Conservation (phyloP, 2,329 filamentous ascomycete genomes). For the Paecilomyces formosus region DNA sequence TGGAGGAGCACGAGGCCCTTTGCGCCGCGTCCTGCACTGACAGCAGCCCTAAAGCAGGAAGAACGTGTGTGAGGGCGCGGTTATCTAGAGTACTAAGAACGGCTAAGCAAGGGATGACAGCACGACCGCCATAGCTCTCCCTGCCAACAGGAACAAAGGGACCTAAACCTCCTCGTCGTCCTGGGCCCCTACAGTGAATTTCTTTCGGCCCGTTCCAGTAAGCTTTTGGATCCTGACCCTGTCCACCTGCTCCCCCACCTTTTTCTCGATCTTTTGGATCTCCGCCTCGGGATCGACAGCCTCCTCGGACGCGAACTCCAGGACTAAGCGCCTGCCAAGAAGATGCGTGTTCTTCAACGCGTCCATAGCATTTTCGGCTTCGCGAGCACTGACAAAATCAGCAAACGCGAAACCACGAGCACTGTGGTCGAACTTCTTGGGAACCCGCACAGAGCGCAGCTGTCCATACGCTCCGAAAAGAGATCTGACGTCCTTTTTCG, state of each 20-base stretch:
- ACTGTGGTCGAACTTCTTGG: constrained; percentile 85
- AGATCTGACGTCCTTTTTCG: constrained; percentile 82
- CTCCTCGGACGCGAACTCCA: constrained; percentile 87
- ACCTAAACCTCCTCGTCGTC: constrained; percentile 53
- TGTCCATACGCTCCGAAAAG: constrained; percentile 88
- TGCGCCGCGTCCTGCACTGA: constrained; percentile 8
- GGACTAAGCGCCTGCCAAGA: constrained; percentile 76
- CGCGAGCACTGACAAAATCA: constrained; percentile 84
- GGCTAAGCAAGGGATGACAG: constrained; percentile 27
- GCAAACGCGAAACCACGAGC: constrained; percentile 95
- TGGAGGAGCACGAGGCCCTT: constrained; percentile 19
- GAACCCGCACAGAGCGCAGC: constrained; percentile 83
- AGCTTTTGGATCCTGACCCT: constrained; percentile 86
- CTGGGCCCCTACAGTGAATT: constrained; percentile 71
- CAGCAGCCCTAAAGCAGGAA: constrained; percentile 10
- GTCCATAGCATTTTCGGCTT: constrained; percentile 85
- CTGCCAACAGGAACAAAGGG: constrained; percentile 24
- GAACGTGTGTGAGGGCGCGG: constrained; percentile 29
- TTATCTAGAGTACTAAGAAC: constrained; percentile 13
- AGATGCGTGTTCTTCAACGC: constrained; percentile 89
- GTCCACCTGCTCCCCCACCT: constrained; percentile 82
- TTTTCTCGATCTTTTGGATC: constrained; percentile 94
- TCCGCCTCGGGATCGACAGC: constrained; percentile 89
- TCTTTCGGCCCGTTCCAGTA: constrained; percentile 71
- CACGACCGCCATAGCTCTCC: constrained; percentile 14